Conservation (phyloP, 2,329 filamentous ascomycete genomes). For the Mycogone perniciosa region DNA sequence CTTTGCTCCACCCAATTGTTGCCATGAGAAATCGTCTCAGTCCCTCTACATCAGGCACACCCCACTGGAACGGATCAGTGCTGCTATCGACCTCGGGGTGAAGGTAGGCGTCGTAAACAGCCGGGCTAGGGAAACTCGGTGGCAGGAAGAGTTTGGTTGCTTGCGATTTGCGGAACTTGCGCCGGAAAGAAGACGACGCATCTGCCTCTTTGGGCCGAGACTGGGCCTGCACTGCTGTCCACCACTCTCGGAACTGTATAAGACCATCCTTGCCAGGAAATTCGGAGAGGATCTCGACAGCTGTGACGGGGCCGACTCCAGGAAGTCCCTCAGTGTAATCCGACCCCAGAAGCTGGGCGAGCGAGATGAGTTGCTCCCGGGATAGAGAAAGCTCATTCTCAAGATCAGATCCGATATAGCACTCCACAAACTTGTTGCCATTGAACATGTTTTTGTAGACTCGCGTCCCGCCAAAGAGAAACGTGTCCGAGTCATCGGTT, state of each 20-base stretch:
- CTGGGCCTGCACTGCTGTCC: conserved; percentile 66
- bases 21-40: conserved; percentile 79
- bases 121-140: conserved; percentile 66
- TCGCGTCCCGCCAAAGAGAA: conserved; percentile 90
- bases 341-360: conserved; percentile 85
- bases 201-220: conserved; percentile 60
- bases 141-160: conserved; percentile 82
- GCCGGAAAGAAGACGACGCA: conserved; percentile 59
- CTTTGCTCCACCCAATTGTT: conserved; percentile 87
- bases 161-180: conserved; percentile 77
- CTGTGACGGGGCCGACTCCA: conserved; percentile 88
- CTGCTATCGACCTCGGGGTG: conserved; percentile 78
- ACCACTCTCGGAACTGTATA: conserved; percentile 80
- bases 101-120: conserved; percentile 78
- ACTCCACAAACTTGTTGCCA: conserved; percentile 94
- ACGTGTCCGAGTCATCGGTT: conserved; percentile 94
- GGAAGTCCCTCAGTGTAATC: conserved; percentile 93
- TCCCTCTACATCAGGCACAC: conserved; percentile 84
- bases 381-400: conserved; percentile 85
- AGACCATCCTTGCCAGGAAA: conserved; percentile 62
- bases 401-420: conserved; percentile 77
- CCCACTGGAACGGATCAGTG: conserved; percentile 83
- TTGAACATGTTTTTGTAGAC: conserved; percentile 99
- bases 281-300: conserved; percentile 88
- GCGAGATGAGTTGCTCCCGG: conserved; percentile 77